Evolutionary conservation across 257 asterid species (phyloP), one percentile per base, ranked within the genome.

Genomic region (Rehmannia glutinosa): DNA sequence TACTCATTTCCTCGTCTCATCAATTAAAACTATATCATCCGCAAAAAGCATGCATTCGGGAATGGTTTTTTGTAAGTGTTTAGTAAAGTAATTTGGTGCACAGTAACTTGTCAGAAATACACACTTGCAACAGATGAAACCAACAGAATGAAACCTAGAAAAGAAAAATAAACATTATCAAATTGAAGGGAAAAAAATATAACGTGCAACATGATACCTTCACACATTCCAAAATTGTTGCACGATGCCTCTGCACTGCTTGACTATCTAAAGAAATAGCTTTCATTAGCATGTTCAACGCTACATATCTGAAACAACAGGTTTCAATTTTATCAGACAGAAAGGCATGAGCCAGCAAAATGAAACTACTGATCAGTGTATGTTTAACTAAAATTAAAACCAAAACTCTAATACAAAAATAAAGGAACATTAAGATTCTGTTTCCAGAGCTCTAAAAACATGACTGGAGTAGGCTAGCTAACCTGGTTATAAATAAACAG

Each of bases 221-320:
- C 32, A 94, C 98, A 73, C 99, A 91, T 81, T 91, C 98, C 82
- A 94, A 73, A 78, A 94, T 91, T 45, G 99, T 94, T 55, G 90
- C 88, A 61, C 98, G 89, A 81, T 94, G 99, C 82, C 99, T 86
- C 83, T 94, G 99, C 62, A 94, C 99, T 27, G 99, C 99, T 83
- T 91, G 98, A 80, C 90, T 75, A 77, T 94, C 99, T 64, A 91
- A 89, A 57, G 97, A 45, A 71, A 94, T 67, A 76, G 98, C 99
- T 84, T 67, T 85, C 98, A 94, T 91, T 81, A 94, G 81, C 99
- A 94, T 94, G 79, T 94, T 94, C 83, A 94, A 77, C 64, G 99
- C 97, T 69, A 94, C 99, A 73, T 91, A 94, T 80, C 99, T 94
- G 95, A 12, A 12, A 52, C 21, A 71, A 73, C 11, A 56, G 62